A percentile compares a stretch with the other conserved stretches of the same genome.
phyloP scores from a whole-genome alignment of 164 flowering plant genomes.

The Aristolochia californica region DNA sequence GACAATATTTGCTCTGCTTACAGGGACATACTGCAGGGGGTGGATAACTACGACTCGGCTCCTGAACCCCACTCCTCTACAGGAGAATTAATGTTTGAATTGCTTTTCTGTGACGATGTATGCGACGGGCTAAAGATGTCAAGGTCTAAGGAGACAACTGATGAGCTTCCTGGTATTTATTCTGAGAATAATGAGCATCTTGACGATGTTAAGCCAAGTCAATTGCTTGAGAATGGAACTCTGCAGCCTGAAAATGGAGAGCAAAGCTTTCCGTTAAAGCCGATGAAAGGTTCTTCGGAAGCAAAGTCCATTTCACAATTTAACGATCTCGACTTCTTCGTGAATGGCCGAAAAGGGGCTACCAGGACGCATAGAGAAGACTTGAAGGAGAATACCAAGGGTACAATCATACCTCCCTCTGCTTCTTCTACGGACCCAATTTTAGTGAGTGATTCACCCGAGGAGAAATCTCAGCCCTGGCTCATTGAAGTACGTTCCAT shows the following conservation, averaged over 20 bases:
- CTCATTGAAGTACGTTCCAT: conserved; percentile 26
- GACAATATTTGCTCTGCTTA: conserved; percentile 14
- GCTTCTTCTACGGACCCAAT: conserved; percentile 12
- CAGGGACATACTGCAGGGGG: conserved; percentile 26
- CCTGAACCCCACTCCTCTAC: conserved; percentile 16
- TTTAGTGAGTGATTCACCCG: conserved; percentile 13
- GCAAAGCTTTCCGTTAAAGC: conserved; percentile 6
- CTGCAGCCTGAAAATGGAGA: conserved; percentile 20
- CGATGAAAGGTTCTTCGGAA: conserved; percentile 24
- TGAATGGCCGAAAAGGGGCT: conserved; percentile 39
- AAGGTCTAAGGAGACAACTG: conserved; percentile 25
- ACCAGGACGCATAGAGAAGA: conserved; percentile 17
- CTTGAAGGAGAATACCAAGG: conserved; percentile 11
- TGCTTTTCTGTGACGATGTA: conserved; percentile 29
- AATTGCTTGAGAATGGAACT: conserved; percentile 15
- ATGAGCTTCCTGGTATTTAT: conserved; percentile 14
- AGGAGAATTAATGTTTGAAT: conserved; percentile 21
- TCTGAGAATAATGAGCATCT: conserved; percentile 10
- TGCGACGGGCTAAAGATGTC: conserved; percentile 11
- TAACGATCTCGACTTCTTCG: conserved; percentile 63
- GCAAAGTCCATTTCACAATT: conserved; percentile 40
- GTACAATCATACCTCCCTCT: conserved; percentile 12
- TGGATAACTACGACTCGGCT: conserved; percentile 19
- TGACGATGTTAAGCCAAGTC: conserved; percentile 12
- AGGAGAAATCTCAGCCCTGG: conserved; percentile 11